Evolutionary conservation across 768 basidiomycete species (phyloP).

Genomic region (Leccinum subgranulosum): DNA sequence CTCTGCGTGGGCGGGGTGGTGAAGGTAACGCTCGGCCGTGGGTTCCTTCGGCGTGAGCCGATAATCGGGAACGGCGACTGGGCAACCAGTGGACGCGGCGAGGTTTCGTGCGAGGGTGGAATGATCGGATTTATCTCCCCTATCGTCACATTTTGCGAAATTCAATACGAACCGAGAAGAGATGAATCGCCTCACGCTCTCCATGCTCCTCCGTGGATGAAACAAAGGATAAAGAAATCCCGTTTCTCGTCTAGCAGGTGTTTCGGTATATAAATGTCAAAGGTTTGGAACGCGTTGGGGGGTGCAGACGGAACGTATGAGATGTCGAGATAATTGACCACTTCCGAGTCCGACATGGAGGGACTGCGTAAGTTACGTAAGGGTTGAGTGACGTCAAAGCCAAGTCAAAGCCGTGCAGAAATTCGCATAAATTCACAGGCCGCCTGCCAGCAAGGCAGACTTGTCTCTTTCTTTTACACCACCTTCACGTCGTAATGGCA

Average conservation of each 20-base stretch:
- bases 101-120: slow-evolving; percentile 51
- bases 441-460: neutral
- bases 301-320: slow-evolving; percentile 34
- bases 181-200: slow-evolving; percentile 48
- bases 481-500: slow-evolving; percentile 45
- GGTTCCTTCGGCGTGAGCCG: slow-evolving; percentile 55
- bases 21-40: slow-evolving; percentile 37
- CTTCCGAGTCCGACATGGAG: neutral
- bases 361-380: neutral
- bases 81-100: slow-evolving; percentile 43
- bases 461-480: neutral
- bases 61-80: slow-evolving; percentile 78
- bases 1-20: slow-evolving; percentile 68
- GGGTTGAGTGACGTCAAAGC: slow-evolving; percentile 28
- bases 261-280: slow-evolving; percentile 53
- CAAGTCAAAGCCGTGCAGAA: neutral
- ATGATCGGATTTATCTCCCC: slow-evolving; percentile 72
- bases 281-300: slow-evolving; percentile 38
- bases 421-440: slow-evolving; percentile 3
- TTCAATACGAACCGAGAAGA: neutral
- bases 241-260: neutral
- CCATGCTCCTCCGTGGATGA: slow-evolving; percentile 87
- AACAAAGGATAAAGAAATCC: slow-evolving; percentile 47
- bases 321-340: slow-evolving; percentile 20
- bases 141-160: slow-evolving; percentile 27